These are phyloP conservation scores for Amaranthus tricolor DNA, from an alignment of 179 eudicot species.

Conservation along the genomic window DNA sequence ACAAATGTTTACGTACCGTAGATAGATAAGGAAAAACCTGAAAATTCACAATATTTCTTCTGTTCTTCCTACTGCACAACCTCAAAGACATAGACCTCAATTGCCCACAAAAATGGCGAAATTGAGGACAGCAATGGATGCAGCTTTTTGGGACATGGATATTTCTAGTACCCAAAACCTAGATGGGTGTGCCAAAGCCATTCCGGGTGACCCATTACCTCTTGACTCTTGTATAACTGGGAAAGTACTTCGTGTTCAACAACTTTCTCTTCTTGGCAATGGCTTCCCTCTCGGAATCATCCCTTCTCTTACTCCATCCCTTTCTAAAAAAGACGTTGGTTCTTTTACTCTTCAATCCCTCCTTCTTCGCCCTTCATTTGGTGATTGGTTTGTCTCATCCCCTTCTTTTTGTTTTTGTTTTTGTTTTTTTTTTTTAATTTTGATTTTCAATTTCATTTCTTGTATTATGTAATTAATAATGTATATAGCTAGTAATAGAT, in stretches of 20 bases:
- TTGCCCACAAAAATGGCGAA: conserved; percentile 52
- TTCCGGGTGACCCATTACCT: conserved; percentile 70
- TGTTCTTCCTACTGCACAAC: no score
- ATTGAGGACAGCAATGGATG: conserved; percentile 73
- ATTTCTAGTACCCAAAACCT: conserved; percentile 54
- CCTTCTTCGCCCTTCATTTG: conserved; percentile 36
- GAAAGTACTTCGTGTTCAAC: conserved; percentile 50
- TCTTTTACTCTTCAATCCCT: conserved; percentile 71
- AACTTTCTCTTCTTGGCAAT: conserved; percentile 51
- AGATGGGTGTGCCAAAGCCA: conserved; percentile 52
- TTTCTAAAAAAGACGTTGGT: conserved; percentile 42
- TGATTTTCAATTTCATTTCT: no score
- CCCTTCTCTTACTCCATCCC: conserved; percentile 46
- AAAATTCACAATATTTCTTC: neutral
- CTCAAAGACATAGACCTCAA: no score
- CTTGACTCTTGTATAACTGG: conserved; percentile 59
- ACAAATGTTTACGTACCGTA: no score
- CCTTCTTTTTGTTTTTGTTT: no score
- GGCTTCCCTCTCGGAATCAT: conserved; percentile 81
- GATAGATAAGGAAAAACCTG: neutral
- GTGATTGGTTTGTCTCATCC: conserved; percentile 35
- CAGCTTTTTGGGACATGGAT: conserved; percentile 67
- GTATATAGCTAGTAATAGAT: no score
- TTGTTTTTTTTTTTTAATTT: neutral
- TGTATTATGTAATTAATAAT: neutral